A percentile compares a stretch with the other conserved stretches of the same genome.
Evolutionary conservation across 148 eudicot species (phyloP).

Genomic region (Simmondsia chinensis): DNA sequence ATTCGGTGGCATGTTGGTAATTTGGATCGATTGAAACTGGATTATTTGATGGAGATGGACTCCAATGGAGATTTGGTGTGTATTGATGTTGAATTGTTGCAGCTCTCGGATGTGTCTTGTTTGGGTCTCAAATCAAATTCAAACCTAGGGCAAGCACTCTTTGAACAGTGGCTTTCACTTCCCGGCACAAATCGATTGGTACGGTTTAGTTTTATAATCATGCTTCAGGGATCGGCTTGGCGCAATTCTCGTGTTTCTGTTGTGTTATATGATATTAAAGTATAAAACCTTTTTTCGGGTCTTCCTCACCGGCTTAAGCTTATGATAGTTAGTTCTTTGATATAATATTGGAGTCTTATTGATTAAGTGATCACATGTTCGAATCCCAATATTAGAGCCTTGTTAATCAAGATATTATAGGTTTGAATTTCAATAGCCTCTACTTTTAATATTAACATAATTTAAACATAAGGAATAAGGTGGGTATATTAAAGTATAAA

Average conservation of each 20-base stretch:
- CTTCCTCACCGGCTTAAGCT: slow-evolving; percentile 47
- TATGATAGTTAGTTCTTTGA: slow-evolving; percentile 39
- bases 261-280: slow-evolving; percentile 52
- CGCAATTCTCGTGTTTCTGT: too few species aligned
- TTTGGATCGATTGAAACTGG: too few species aligned
- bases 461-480: slow-evolving; percentile 23
- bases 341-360: too few species aligned
- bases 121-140: slow-evolving; percentile 20
- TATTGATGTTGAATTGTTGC: slow-evolving; percentile 27
- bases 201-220: background rate
- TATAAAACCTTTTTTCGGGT: slow-evolving; percentile 46
- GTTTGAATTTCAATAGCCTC: too few species aligned
- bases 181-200: slow-evolving; percentile 24
- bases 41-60: slow-evolving; percentile 26
- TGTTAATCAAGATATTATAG: too few species aligned
- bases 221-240: too few species aligned
- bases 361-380: too few species aligned
- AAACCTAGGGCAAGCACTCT: slow-evolving; percentile 15
- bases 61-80: slow-evolving; percentile 8
- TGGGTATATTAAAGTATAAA: slow-evolving; percentile 23
- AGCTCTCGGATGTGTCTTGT: slow-evolving; percentile 25
- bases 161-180: slow-evolving; percentile 24
- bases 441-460: slow-evolving; percentile 31
- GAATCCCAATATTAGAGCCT: too few species aligned
- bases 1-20: too few species aligned